Evolutionary conservation across 2,329 filamentous ascomycete genomes (phyloP).

Genomic region (Sarocladium brachiariae): DNA sequence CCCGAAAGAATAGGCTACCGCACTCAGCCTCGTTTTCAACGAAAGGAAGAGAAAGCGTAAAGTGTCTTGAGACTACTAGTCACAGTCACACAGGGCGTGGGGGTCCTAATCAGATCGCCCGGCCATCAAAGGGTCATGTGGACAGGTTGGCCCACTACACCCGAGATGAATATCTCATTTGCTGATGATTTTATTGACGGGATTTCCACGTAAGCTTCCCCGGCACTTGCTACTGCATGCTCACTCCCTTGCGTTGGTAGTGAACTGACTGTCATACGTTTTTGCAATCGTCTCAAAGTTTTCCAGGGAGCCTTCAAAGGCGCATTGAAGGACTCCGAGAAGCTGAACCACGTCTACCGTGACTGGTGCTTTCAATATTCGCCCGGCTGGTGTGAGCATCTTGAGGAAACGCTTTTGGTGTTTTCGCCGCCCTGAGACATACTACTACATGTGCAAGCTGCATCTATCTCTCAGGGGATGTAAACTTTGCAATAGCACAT

Average conservation of each 20-base stretch:
- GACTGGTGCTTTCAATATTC: too few relatives aligned
- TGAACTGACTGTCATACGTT: too few relatives aligned
- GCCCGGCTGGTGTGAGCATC: neutral
- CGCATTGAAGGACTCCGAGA: too few relatives aligned
- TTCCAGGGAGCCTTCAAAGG: too few relatives aligned
- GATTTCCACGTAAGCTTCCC: neutral
- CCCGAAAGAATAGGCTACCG: too few relatives aligned
- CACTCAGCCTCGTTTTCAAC: too few relatives aligned
- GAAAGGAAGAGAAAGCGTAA: too few relatives aligned
- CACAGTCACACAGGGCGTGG: neutral
- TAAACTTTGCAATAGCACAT: constrained; percentile 1
- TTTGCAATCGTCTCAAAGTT: too few relatives aligned
- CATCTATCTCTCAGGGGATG: neutral
- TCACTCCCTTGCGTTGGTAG: too few relatives aligned
- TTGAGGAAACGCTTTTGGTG: neutral
- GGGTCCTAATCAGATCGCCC: neutral
- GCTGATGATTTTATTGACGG: neutral
- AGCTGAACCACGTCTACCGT: too few relatives aligned
- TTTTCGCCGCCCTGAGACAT: neutral
- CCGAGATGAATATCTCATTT: neutral
- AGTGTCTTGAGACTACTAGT: too few relatives aligned
- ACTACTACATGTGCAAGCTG: too few relatives aligned
- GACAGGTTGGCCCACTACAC: constrained; percentile 1
- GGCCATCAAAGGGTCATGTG: constrained; percentile 1
- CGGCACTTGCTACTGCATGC: neutral